These are phyloP conservation scores for Rhizophagus clarus DNA, from an alignment of 192 early-diverging fungal genomes.

Conservation along the genomic window DNA sequence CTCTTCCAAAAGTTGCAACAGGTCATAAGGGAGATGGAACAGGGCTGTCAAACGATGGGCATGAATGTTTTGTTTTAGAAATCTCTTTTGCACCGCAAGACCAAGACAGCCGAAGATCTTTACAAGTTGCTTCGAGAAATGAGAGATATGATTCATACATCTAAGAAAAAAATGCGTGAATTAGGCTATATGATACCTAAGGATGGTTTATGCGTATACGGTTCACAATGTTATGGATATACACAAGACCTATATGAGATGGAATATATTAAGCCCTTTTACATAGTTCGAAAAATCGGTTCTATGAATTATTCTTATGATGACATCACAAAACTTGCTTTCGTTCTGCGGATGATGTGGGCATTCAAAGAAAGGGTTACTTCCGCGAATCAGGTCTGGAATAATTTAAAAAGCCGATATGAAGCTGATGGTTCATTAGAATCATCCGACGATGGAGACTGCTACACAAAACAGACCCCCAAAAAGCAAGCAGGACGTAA, in stretches of 20 bases:
- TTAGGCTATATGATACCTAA: background rate
- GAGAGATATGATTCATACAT: background rate
- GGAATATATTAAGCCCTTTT: conserved; percentile 15
- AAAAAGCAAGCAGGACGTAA: conserved; percentile 3
- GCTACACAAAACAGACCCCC: background rate
- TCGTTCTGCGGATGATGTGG: conserved; percentile 8
- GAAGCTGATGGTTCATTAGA: background rate
- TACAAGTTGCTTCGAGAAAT: conserved; percentile 27
- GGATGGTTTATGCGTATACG: conserved; percentile 13
- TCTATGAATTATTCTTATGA: background rate
- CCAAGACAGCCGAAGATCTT: conserved; percentile 21
- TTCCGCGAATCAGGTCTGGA: background rate
- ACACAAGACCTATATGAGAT: background rate
- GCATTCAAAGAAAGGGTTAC: conserved; percentile 16
- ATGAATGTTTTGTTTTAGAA: conserved; percentile 10
- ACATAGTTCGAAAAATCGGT: conserved; percentile 11
- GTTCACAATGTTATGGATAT: conserved; percentile 5
- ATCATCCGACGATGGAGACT: conserved; percentile 13
- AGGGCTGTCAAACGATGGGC: conserved; percentile 14
- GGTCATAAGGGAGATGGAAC: conserved; percentile 5
- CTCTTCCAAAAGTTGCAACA: conserved; percentile 1
- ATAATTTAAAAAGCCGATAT: conserved; percentile 23
- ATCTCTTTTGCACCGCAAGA: conserved; percentile 4
- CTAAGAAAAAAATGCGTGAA: conserved; percentile 7
- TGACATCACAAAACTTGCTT: conserved; percentile 10